Evolutionary conservation across 208 protist genomes (phyloP).

Genomic region (Trypanosomatidae sp.): DNA sequence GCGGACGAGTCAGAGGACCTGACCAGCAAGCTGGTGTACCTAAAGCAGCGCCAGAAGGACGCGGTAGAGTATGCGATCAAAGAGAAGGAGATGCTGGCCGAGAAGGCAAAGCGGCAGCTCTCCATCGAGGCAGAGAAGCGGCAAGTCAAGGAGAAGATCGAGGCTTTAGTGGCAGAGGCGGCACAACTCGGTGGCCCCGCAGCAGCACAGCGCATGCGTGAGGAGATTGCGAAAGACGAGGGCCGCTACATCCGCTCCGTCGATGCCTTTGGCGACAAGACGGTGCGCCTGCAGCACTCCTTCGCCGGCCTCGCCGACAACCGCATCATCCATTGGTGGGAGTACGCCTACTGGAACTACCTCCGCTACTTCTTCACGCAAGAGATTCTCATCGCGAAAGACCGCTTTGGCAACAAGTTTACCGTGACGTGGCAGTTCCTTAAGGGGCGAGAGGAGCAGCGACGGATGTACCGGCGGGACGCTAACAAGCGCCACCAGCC

Average conservation of each 20-base stretch:
- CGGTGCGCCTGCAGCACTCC: slow-evolving; percentile 82
- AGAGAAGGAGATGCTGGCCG: slow-evolving; percentile 70
- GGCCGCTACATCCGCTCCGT: slow-evolving; percentile 73
- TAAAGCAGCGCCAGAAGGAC: slow-evolving; percentile 71
- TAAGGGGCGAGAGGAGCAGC: slow-evolving; percentile 85
- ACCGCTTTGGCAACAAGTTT: slow-evolving; percentile 91
- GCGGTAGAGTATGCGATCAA: slow-evolving; percentile 73
- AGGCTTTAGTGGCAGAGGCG: slow-evolving; percentile 58
- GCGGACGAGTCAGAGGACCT: slow-evolving; percentile 62
- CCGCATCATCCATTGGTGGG: slow-evolving; percentile 88
- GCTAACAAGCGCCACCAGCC: slow-evolving; percentile 83
- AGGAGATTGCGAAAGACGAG: slow-evolving; percentile 47
- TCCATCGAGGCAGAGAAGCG: slow-evolving; percentile 41
- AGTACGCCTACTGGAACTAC: slow-evolving; percentile 87
- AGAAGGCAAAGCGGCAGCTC: slow-evolving; percentile 76
- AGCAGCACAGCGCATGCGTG: slow-evolving; percentile 53
- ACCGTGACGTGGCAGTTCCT: slow-evolving; percentile 86
- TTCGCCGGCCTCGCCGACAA: slow-evolving; percentile 85
- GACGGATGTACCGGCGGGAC: slow-evolving; percentile 86
- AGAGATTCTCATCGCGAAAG: slow-evolving; percentile 88
- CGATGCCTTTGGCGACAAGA: slow-evolving; percentile 85
- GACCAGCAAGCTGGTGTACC: slow-evolving; percentile 78
- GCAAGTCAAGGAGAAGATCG: slow-evolving; percentile 44
- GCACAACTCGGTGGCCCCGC: slow-evolving; percentile 43
- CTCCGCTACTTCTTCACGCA: slow-evolving; percentile 89